Conservation (phyloP, 2,329 filamentous ascomycete species). For the Helotiales sp. region DNA sequence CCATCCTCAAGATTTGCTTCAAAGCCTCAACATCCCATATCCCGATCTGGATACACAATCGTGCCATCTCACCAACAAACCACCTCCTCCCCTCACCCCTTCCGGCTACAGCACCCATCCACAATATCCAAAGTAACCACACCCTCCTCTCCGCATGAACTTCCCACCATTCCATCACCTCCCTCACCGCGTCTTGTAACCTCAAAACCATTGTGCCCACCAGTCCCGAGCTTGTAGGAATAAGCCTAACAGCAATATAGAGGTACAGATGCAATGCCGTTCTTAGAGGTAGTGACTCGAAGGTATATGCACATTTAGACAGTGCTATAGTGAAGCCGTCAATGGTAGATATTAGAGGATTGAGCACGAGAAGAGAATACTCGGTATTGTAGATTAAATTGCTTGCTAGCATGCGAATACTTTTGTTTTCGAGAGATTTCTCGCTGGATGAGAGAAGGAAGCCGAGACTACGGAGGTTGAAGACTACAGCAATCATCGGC, state of each 20-base stretch:
- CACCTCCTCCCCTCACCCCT: conserved; percentile 6
- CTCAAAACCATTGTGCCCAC: conserved; percentile 1
- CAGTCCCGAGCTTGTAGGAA: conserved; percentile 9
- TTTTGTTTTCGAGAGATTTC: not conserved
- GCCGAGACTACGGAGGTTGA: conserved; percentile 8
- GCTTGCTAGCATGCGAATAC: conserved; percentile 11
- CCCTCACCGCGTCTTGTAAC: conserved; percentile 2
- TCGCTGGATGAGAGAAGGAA: conserved; percentile 1
- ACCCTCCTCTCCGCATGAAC: conserved; percentile 1
- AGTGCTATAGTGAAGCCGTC: not conserved
- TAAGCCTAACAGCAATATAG: conserved; percentile 14
- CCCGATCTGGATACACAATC: not conserved
- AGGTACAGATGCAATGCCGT: conserved; percentile 16
- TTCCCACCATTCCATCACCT: conserved; percentile 12
- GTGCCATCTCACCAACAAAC: conserved; percentile 11
- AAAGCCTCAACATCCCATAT: conserved; percentile 1
- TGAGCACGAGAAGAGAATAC: conserved; percentile 14
- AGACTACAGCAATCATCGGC: conserved; percentile 11
- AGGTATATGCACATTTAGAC: not conserved
- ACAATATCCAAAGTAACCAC: conserved; percentile 19
- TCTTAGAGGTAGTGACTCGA: conserved; percentile 11
- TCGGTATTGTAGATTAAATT: conserved; percentile 18
- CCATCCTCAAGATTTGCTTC: not conserved
- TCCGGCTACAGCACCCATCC: conserved; percentile 14
- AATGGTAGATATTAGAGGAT: not conserved